These are phyloP conservation scores for Metschnikowia baotianmanensis DNA, from an alignment of 805 yeast species.

Conservation along the genomic window DNA sequence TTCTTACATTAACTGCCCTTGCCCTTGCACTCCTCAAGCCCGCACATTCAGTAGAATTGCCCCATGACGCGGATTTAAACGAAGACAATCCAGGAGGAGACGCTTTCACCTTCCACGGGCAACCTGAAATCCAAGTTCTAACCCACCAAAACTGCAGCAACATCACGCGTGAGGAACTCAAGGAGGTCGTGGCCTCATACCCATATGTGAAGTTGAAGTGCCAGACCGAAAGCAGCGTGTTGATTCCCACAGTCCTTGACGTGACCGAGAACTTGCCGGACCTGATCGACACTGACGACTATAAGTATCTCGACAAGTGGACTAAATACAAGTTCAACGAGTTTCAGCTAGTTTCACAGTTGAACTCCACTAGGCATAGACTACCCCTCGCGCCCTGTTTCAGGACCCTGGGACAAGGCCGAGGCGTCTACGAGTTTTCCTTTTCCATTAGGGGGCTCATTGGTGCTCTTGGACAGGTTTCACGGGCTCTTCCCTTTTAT, in stretches of 20 bases:
- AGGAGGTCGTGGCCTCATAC: slow-evolving; percentile 5
- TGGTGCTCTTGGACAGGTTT: slow-evolving; percentile 1
- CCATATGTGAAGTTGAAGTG: slow-evolving; percentile 17
- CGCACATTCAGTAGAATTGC: background rate
- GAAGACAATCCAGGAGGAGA: no score
- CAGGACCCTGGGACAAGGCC: slow-evolving; percentile 5
- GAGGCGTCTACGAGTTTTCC: slow-evolving; percentile 10
- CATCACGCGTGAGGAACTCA: slow-evolving; percentile 8
- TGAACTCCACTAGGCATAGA: background rate
- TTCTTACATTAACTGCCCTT: no score
- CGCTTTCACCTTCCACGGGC: background rate
- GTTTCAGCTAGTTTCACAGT: slow-evolving; percentile 4
- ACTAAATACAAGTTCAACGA: slow-evolving; percentile 2
- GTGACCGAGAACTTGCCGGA: slow-evolving; percentile 4
- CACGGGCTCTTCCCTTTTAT: slow-evolving; percentile 8
- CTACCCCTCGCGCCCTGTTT: slow-evolving; percentile 14
- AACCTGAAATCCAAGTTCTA: background rate
- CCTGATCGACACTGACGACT: background rate
- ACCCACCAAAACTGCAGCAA: slow-evolving; percentile 12
- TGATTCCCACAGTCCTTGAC: slow-evolving; percentile 11
- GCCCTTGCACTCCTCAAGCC: background rate
- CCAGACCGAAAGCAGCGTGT: slow-evolving; percentile 11
- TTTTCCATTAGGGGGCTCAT: slow-evolving; percentile 4
- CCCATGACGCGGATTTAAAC: background rate
- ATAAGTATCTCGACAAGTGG: background rate